phyloP scores from a whole-genome alignment of 352 stramenopile species.

The Phytopythium oedochilum region DNA sequence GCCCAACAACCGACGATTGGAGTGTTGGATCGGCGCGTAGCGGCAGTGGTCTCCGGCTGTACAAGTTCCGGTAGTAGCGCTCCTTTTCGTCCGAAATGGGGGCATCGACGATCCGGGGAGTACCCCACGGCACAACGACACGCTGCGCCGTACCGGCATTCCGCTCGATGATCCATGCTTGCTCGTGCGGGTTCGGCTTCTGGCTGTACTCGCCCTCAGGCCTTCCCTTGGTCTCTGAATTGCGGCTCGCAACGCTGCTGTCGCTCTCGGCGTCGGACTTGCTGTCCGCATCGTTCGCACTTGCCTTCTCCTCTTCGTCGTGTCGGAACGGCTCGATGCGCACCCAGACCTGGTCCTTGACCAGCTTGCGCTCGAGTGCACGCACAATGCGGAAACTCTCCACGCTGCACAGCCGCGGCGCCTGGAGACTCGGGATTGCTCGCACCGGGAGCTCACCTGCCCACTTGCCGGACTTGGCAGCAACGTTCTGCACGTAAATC shows the following conservation, averaged over 20 bases:
- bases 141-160: constrained; percentile 67
- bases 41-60: constrained; percentile 45
- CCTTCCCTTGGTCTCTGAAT: constrained; percentile 1
- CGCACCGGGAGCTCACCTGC: constrained; percentile 59
- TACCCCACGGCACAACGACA: constrained; percentile 55
- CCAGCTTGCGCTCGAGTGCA: constrained; percentile 56
- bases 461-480: constrained; percentile 44
- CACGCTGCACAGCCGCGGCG: constrained; percentile 39
- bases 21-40: constrained; percentile 39
- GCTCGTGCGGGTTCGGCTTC: constrained; percentile 13
- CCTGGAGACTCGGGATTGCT: constrained; percentile 56
- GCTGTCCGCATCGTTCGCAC: constrained; percentile 7
- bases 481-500: constrained; percentile 69
- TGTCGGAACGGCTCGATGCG: constrained; percentile 26
- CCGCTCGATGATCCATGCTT: constrained; percentile 70
- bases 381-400: constrained; percentile 52
- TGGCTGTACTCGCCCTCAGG: background rate
- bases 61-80: constrained; percentile 71
- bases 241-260: background rate
- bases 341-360: constrained; percentile 76
- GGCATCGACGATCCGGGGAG: constrained; percentile 19
- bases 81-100: constrained; percentile 33
- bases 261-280: constrained; percentile 9
- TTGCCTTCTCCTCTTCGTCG: constrained; percentile 5
- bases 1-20: constrained; percentile 47